phyloP scores from a whole-genome alignment of 1,284 basidiomycete species.

The Marasmius tenuissimus region DNA sequence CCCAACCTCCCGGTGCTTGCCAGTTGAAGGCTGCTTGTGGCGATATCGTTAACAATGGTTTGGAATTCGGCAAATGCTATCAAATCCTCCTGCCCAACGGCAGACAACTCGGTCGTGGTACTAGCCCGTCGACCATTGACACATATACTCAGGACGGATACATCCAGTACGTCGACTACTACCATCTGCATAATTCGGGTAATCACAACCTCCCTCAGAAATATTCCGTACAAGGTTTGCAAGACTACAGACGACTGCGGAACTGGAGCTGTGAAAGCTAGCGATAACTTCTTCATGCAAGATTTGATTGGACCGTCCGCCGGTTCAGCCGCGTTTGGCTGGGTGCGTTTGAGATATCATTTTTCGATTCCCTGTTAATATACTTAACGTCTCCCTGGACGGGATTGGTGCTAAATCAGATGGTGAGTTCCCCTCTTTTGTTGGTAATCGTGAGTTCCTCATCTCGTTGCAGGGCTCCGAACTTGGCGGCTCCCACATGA shows the following conservation, averaged over 20 bases:
- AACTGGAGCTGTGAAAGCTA: not conserved
- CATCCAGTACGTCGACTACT: constrained; percentile 1
- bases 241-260: not conserved
- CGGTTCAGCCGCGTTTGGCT: not conserved
- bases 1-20: constrained; percentile 2
- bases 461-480: not conserved
- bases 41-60: not conserved
- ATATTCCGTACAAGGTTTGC: constrained; percentile 6
- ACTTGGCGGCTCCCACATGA: not conserved
- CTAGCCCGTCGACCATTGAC: not conserved
- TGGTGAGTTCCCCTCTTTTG: not conserved
- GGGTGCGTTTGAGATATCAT: not conserved
- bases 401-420: not conserved
- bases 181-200: not conserved
- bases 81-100: constrained; percentile 2
- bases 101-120: constrained; percentile 1
- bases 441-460: not conserved
- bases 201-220: not conserved
- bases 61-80: constrained; percentile 5
- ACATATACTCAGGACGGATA: constrained; percentile 4
- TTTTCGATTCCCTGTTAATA: not conserved
- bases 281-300: not conserved
- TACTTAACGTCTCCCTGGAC: not conserved
- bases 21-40: constrained; percentile 2
- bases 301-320: constrained; percentile 2